A percentile compares a stretch with the other conserved stretches of the same genome.
Evolutionary conservation across 2,329 filamentous ascomycete genomes (phyloP).

Genomic region (Phaeophleospora eucalypticola): DNA sequence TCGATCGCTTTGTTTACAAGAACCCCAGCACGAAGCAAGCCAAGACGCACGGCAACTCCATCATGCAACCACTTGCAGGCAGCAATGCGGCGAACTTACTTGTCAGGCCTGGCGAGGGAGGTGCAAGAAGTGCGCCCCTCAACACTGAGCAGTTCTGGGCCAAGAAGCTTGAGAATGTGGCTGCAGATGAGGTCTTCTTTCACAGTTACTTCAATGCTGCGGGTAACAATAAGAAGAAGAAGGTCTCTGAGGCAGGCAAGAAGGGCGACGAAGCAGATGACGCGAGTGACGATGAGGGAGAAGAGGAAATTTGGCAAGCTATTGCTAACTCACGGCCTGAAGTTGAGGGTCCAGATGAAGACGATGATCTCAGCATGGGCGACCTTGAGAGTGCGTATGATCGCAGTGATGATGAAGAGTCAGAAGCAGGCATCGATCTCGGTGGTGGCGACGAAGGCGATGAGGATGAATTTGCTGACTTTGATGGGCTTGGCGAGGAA

Average conservation of each 20-base stretch:
- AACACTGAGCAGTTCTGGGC: conserved; percentile 91
- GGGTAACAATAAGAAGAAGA: conserved; percentile 52
- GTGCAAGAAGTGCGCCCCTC: conserved; percentile 51
- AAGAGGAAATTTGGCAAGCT: conserved; percentile 85
- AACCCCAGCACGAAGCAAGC: conserved; percentile 68
- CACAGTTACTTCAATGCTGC: conserved; percentile 86
- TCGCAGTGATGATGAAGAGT: conserved; percentile 36
- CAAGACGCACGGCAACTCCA: conserved; percentile 72
- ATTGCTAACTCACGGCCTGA: conserved; percentile 78
- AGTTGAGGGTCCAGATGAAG: conserved; percentile 60
- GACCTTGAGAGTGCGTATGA: conserved; percentile 39
- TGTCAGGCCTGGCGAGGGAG: conserved; percentile 52
- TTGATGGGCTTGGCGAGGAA: conserved; percentile 32
- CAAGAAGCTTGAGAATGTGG: conserved; percentile 81
- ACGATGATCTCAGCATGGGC: conserved; percentile 54
- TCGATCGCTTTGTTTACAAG: conserved; percentile 97
- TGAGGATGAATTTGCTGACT: conserved; percentile 41
- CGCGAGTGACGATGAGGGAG: conserved; percentile 38
- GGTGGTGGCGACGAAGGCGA: conserved; percentile 40
- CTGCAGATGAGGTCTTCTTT: conserved; percentile 94
- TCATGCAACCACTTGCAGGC: conserved; percentile 89
- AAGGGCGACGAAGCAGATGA: conserved; percentile 42
- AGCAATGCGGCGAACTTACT: conserved; percentile 58
- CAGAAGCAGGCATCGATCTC: conserved; percentile 47
- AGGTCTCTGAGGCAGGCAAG: conserved; percentile 55